Conservation (phyloP, 306 rosid species). For the Carpinus fangiana region DNA sequence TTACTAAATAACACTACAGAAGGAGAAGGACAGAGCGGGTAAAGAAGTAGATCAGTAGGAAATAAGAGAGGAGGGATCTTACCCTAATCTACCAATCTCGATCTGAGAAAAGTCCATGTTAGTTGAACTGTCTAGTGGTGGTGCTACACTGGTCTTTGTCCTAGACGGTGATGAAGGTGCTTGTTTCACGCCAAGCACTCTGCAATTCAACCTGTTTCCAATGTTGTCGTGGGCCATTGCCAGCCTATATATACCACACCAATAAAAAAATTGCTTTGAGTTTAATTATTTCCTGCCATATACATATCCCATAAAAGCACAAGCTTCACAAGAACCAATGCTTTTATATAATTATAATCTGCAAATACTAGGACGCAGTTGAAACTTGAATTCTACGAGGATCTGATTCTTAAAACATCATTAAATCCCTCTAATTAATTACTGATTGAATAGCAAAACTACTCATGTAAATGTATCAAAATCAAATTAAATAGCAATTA, state of each 20-base stretch:
- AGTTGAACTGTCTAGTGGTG: constrained; percentile 50
- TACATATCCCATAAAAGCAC: not conserved
- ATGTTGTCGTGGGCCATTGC: constrained; percentile 46
- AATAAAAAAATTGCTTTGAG: constrained; percentile 40
- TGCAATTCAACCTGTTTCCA: constrained; percentile 64
- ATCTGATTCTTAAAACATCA: not conserved
- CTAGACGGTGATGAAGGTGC: constrained; percentile 32
- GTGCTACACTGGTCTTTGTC: constrained; percentile 28
- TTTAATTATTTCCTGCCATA: constrained; percentile 7
- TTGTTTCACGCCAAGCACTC: constrained; percentile 78
- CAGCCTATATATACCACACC: constrained; percentile 55
- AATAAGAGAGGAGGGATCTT: constrained; percentile 24
- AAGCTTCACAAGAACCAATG: constrained; percentile 7
- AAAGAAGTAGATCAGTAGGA: not conserved
- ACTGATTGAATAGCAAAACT: not conserved
- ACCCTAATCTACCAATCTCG: constrained; percentile 59
- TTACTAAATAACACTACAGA: too few species aligned
- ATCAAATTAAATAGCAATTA: too few species aligned
- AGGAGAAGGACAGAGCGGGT: not conserved
- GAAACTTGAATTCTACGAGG: not conserved
- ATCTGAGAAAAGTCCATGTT: constrained; percentile 83
- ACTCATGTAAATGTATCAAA: too few species aligned
- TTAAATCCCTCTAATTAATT: not conserved
- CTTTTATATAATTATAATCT: not conserved
- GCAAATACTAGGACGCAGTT: not conserved